Evolutionary conservation across 139 green algal species (phyloP).

Genomic region (Coelastrella sp.): DNA sequence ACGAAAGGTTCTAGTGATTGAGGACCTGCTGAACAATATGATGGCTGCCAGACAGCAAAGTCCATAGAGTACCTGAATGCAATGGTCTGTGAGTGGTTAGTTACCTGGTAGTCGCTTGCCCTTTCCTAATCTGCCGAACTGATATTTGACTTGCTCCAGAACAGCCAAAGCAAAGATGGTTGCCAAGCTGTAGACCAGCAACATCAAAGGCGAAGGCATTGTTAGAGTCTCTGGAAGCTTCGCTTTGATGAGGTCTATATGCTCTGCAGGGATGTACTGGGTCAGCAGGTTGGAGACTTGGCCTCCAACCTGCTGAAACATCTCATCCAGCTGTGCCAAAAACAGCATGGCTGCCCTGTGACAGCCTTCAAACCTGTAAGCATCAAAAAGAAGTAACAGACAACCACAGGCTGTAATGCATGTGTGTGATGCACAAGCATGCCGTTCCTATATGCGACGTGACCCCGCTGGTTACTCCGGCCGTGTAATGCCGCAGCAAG

Average conservation of each 20-base stretch:
- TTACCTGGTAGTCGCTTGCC: slow-evolving; percentile 35
- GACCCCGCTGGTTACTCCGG: too few relatives aligned
- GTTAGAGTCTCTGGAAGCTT: slow-evolving; percentile 7
- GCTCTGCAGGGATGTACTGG: slow-evolving; percentile 19
- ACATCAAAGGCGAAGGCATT: slow-evolving; percentile 1
- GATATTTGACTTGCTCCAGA: slow-evolving; percentile 44
- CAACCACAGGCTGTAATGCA: too few relatives aligned
- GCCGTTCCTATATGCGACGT: too few relatives aligned
- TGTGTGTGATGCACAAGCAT: too few relatives aligned
- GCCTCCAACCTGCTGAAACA: slow-evolving; percentile 6
- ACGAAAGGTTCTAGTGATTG: too few relatives aligned
- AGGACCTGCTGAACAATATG: too few relatives aligned
- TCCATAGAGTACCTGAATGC: too few relatives aligned
- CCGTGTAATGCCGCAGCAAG: too few relatives aligned
- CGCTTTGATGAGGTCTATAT: background rate
- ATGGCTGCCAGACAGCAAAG: background rate
- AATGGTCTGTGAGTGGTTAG: too few relatives aligned
- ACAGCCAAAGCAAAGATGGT: slow-evolving; percentile 7
- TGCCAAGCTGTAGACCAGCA: slow-evolving; percentile 39
- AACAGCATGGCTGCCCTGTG: slow-evolving; percentile 44
- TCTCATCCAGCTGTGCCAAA: slow-evolving; percentile 42
- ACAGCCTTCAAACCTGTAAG: too few relatives aligned
- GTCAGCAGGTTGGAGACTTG: slow-evolving; percentile 18
- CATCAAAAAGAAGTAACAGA: too few relatives aligned
- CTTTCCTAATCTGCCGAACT: slow-evolving; percentile 16